Evolutionary conservation across 371 early-diverging fungal species (phyloP).

Genomic region (Capillidium rhysosporum): DNA sequence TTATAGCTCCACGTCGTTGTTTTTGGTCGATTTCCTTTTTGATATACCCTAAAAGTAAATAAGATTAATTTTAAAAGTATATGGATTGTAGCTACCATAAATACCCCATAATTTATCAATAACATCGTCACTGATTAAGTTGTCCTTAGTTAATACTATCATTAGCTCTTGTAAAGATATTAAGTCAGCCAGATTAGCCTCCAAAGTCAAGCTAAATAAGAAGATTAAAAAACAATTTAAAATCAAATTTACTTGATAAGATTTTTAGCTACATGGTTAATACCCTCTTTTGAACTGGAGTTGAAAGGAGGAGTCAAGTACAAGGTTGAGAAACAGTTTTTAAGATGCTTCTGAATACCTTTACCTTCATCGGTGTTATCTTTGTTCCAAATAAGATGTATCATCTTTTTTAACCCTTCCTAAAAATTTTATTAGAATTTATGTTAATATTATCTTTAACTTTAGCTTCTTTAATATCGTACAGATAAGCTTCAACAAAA

Average conservation of each 20-base stretch:
- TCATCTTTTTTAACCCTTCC: constrained; percentile 79
- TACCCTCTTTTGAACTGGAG: constrained; percentile 29
- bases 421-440: constrained; percentile 9
- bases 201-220: constrained; percentile 40
- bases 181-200: constrained; percentile 73
- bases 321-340: constrained; percentile 55
- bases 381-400: constrained; percentile 87
- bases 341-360: constrained; percentile 52
- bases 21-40: constrained; percentile 33
- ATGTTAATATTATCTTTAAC: constrained; percentile 14
- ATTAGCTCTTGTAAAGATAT: constrained; percentile 85
- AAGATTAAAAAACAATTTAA: constrained; percentile 1
- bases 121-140: constrained; percentile 34
- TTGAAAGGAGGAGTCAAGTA: constrained; percentile 50
- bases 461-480: constrained; percentile 55
- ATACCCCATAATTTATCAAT: constrained; percentile 71
- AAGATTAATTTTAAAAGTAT: neutral
- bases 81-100: constrained; percentile 25
- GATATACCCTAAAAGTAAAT: neutral
- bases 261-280: constrained; percentile 40
- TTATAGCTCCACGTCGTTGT: constrained; percentile 75
- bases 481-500: constrained; percentile 61
- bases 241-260: constrained; percentile 27
- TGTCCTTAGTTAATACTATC: constrained; percentile 40
- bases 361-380: constrained; percentile 64